Conservation (phyloP, 352 stramenopile species). For the Phytophthora constricta region DNA sequence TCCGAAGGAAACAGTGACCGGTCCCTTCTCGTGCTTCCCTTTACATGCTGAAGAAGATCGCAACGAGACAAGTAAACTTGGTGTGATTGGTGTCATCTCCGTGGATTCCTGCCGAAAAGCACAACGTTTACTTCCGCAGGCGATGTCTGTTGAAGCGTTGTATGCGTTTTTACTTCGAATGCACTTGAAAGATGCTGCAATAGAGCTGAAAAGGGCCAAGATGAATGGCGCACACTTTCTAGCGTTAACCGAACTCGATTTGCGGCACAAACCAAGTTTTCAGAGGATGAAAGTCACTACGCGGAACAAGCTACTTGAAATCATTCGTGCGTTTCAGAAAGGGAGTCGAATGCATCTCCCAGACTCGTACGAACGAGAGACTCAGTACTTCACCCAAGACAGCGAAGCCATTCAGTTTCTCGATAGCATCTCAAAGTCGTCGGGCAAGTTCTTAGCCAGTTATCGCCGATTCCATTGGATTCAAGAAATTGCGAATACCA, state of each 20-base stretch:
- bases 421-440: slow-evolving; percentile 38
- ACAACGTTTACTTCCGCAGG: slow-evolving; percentile 49
- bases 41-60: slow-evolving; percentile 24
- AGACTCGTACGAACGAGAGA: slow-evolving; percentile 3
- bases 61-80: not conserved
- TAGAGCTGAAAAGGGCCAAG: slow-evolving; percentile 49
- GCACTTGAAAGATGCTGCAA: slow-evolving; percentile 53
- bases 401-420: slow-evolving; percentile 63
- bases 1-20: slow-evolving; percentile 26
- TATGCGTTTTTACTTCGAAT: slow-evolving; percentile 62
- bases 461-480: slow-evolving; percentile 69
- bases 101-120: slow-evolving; percentile 67
- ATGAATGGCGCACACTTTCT: slow-evolving; percentile 56
- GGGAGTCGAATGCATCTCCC: slow-evolving; percentile 55
- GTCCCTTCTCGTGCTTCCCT: slow-evolving; percentile 65
- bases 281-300: slow-evolving; percentile 58
- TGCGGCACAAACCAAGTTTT: slow-evolving; percentile 60
- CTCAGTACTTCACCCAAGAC: slow-evolving; percentile 57
- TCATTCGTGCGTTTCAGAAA: slow-evolving; percentile 50
- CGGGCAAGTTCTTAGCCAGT: slow-evolving; percentile 51
- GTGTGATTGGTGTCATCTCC: slow-evolving; percentile 56
- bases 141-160: slow-evolving; percentile 60
- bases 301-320: slow-evolving; percentile 60
- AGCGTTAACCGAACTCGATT: slow-evolving; percentile 52
- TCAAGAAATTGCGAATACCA: slow-evolving; percentile 49